Evolutionary conservation across 2,329 filamentous ascomycete genomes (phyloP), one percentile per base, ranked within the genome.

Genomic region (Davidsoniella neocaledoniae): DNA sequence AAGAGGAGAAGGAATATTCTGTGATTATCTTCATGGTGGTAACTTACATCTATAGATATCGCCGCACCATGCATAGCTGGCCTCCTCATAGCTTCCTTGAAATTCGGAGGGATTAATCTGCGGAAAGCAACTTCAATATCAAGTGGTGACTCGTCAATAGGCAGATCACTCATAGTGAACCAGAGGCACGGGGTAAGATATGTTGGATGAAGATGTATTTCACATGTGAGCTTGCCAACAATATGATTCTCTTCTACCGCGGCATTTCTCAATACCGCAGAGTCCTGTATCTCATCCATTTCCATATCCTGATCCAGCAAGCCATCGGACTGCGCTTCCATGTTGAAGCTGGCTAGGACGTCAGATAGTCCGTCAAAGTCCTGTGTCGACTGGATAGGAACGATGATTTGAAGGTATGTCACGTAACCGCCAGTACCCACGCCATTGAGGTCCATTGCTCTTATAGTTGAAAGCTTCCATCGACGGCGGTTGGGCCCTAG

Each of bases 131-230:
- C 75, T 54, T 86, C 79, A 56, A 86, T 68, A 57, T 74, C 71
- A 58, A 80, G 71, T 10, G 76, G 64, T 38, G 70, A 66, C 55
- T 79, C 75, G 52, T 70, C 68, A 44, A 67, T 63, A 16, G 74
- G 71, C 52, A 78, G 64, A 53, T 73, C 71, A 56, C 76, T 73
- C 57, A 86, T 63, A 49, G 69, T 75, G 66, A 90, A 86, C 75
- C 83, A 88, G 50, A 88, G 69, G 53, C 83, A 83, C 7, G 84
- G 84, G 43, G 81, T 75, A 54, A 73, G 73, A 64, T 88, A 90
- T 51, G 79, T 83, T 50, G 80, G 76, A 57, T 86, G 85, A 54
- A 83, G 70, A 58, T 85, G 73, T 57, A 88, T 77, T 62, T 86
- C 80, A 65, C 87, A 88, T 53, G 74, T 71, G 56, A 84, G 76